Evolutionary conservation across 768 basidiomycete species (phyloP), one percentile per base, ranked within the genome.

Genomic region (Saitozyma sp.): DNA sequence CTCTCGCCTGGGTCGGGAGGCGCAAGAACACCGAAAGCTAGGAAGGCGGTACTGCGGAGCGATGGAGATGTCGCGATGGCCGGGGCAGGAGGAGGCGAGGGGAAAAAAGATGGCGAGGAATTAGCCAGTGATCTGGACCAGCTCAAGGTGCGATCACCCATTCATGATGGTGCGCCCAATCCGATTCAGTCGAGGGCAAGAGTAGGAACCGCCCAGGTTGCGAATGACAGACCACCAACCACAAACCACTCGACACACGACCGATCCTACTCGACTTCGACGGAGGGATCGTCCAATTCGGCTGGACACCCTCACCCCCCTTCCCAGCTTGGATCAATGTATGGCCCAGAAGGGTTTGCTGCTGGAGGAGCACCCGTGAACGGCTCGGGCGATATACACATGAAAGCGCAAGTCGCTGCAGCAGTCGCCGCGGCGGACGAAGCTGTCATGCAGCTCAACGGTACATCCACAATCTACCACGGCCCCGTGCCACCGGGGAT

Each of bases 331-430:
- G 71, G 74, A 48, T 72, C 74, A 7, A 69, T 67, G 50, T 75
- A 75, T 49, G 74, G 74, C 39, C 54, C 65, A 9, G 74, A 75
- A n/a, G 74, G 74, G 14, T 75, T 75, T 43, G 56, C 59, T 10
- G 58, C 40, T 9, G 46, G 10, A 52, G 50, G 10, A 9, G 68
- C 42, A 8, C 56, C 54, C 16, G 56, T 59, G 17, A 49, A 51
- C 14, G 62, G 51, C 50, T 59, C 61, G 4, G 50, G 29, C 11
- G 66, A 66, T n/a, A 54, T 68, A 8, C 54, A 63, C 8, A 49
- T 74, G 29, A 63, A 65, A 4, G 59, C 67, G 8, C 41, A 63
- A 37, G 68, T 69, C 42, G 69, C 69, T 7, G 69, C 65, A n/a
- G 69, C 59, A 9, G 54, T 75, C 9, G 70, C 74, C 11, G 61